Base-by-base conservation (phyloP, 345 rosid species). In the Citrus mangshanensis region DNA sequence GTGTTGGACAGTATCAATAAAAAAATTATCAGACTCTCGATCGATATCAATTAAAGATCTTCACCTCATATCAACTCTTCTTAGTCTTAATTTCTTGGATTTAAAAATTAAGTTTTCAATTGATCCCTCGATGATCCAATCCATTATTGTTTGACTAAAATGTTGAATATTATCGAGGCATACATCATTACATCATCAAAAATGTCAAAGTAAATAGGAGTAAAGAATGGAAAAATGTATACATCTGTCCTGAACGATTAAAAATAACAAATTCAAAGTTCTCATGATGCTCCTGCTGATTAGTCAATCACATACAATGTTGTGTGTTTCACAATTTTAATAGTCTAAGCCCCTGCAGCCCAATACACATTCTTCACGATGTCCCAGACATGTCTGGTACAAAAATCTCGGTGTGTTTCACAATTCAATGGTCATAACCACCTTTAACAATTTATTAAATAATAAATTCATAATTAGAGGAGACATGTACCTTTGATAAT, bases 301-400 rank as follows among this genome's bases (percentile, higher is more conserved):
- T 25, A 12, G 5, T 27, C 7, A 63, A 25, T 68, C 40, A 32
- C 35, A 32, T 7, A 54, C 58, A 54, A 54, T 54, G 22, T 65
- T 35, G 19, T 18, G 51, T 46, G 18, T 46, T 46, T 46, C 51
- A 46, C 51, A 46, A 46, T 13, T 46, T 13, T 13, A 46, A 46
- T 13, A 19, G 71, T 9, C 7, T 30, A 37, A 22, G 10, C 14
- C 24, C 19, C 5, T 24, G 73, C 32, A 5, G 34, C 58, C 59
- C 2, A 3, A 55, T 55, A 28, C 18, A 13, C 30, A 49, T 3
- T 64, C 35, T 9, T 54, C 7, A 18, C 5, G 24, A 49, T 76
- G 78, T 76, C 78, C 3, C 24, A 65, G 46, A 65, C 78, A 76
- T 76, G 78, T 65, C 72, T 76, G 32, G 51, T 76, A 76, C 78